Evolutionary conservation across 768 basidiomycete genomes (phyloP).

Genomic region (Phaeotremella skinneri): DNA sequence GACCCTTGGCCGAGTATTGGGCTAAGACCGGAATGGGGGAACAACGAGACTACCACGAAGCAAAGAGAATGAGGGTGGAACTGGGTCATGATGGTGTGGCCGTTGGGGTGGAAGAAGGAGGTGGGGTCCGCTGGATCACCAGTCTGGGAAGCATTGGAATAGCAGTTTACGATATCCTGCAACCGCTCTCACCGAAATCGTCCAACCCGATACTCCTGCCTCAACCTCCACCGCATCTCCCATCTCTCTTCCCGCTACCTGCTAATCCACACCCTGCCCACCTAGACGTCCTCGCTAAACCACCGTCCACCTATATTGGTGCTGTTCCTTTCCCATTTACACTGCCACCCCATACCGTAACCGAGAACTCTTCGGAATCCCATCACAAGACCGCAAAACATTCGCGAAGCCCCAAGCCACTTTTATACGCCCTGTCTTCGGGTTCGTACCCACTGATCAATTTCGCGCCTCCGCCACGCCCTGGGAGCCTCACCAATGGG

Average conservation of each 20-base stretch:
- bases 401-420: slow-evolving; percentile 54
- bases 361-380: slow-evolving; percentile 9
- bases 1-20: slow-evolving; percentile 68
- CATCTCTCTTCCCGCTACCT: slow-evolving; percentile 64
- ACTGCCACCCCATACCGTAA: slow-evolving; percentile 12
- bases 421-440: slow-evolving; percentile 79
- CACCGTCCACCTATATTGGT: slow-evolving; percentile 76
- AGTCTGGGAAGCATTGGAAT: slow-evolving; percentile 59
- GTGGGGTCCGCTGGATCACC: slow-evolving; percentile 43
- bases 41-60: slow-evolving; percentile 24
- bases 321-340: slow-evolving; percentile 28
- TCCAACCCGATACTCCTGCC: slow-evolving; percentile 73
- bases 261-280: slow-evolving; percentile 32
- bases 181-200: slow-evolving; percentile 52
- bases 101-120: slow-evolving; percentile 44
- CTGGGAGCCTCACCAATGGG: slow-evolving; percentile 33
- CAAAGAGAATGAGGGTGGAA: slow-evolving; percentile 45
- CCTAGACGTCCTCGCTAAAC: slow-evolving; percentile 57
- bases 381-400: slow-evolving; percentile 53
- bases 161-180: slow-evolving; percentile 49
- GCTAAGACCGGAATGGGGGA: slow-evolving; percentile 59
- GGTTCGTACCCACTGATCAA: slow-evolving; percentile 74
- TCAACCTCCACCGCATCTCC: slow-evolving; percentile 75
- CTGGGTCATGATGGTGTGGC: slow-evolving; percentile 46
- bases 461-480: slow-evolving; percentile 48